Percentiles rank a stretch among this genome's conserved stretches.
Evolutionary conservation across 345 rosid genomes (phyloP).

Genomic region (Pistacia atlantica): DNA sequence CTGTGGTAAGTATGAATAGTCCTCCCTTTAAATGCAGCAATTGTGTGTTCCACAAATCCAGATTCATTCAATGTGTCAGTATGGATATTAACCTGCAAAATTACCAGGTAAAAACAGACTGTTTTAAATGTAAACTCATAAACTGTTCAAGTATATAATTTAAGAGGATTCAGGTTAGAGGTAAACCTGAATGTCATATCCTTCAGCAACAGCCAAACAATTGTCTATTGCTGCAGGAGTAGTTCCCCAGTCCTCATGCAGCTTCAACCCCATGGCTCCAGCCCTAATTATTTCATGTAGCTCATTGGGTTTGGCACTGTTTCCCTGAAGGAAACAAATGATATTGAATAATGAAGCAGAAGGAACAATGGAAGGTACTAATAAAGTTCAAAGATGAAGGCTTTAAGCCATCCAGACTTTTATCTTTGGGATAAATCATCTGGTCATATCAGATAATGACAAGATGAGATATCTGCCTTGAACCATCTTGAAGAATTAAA

Average conservation of each 20-base stretch:
- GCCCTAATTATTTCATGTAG: slow-evolving; percentile 76
- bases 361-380: slow-evolving; percentile 2
- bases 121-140: neutral
- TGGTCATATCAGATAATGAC: neutral
- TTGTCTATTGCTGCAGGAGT: slow-evolving; percentile 95
- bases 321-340: slow-evolving; percentile 57
- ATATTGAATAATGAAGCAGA: neutral
- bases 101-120: slow-evolving; percentile 5
- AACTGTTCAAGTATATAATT: neutral
- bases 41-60: slow-evolving; percentile 94
- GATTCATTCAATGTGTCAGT: slow-evolving; percentile 97
- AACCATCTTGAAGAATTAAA: slow-evolving; percentile 3
- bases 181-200: slow-evolving; percentile 73
- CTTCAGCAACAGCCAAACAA: slow-evolving; percentile 82
- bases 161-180: slow-evolving; percentile 1
- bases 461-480: neutral
- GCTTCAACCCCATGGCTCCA: slow-evolving; percentile 98
- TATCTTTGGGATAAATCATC: neutral
- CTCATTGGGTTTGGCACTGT: slow-evolving; percentile 72
- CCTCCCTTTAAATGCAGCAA: slow-evolving; percentile 84
- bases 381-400: slow-evolving; percentile 15
- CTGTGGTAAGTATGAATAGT: slow-evolving; percentile 97
- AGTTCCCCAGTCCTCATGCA: slow-evolving; percentile 99
- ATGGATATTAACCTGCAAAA: slow-evolving; percentile 87
- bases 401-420: neutral